These are phyloP conservation scores for Guillardia theta DNA, from an alignment of 78 protist genomes.

Conservation along the genomic window DNA sequence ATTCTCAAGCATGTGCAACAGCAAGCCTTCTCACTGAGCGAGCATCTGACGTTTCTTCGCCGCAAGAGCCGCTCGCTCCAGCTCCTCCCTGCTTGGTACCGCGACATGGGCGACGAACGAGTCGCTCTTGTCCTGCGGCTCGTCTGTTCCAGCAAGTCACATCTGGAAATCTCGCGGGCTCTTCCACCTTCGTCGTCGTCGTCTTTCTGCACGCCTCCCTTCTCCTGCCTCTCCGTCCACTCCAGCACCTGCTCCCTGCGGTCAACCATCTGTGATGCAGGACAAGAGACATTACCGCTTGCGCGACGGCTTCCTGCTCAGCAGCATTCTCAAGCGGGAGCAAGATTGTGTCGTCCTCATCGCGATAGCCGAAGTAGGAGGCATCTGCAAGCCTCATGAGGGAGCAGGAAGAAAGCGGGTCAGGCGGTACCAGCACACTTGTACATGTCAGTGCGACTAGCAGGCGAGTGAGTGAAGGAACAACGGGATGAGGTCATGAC, in stretches of 20 bases:
- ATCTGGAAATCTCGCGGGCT: too few relatives aligned
- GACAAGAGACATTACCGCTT: not conserved
- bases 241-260: not conserved
- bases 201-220: not conserved
- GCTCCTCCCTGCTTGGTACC: not conserved
- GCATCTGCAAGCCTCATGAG: too few relatives aligned
- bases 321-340: conserved; percentile 29
- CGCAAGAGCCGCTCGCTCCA: not conserved
- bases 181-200: not conserved
- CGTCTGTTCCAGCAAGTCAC: not conserved
- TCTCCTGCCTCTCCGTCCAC: not conserved
- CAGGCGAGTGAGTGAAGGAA: not conserved
- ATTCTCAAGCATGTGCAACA: too few relatives aligned
- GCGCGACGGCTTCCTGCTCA: not conserved
- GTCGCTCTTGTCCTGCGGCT: not conserved
- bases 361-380: conserved; percentile 1
- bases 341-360: conserved; percentile 7
- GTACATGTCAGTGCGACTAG: conserved; percentile 16
- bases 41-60: not conserved
- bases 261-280: not conserved
- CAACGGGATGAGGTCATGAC: not conserved
- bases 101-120: not conserved
- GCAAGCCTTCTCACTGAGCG: too few relatives aligned
- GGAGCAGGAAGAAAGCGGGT: too few relatives aligned
- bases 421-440: too few relatives aligned